Evolutionary conservation across 129 eudicot genomes (phyloP), one percentile per base, ranked within the genome.

Genomic region (Lactuca saligna): DNA sequence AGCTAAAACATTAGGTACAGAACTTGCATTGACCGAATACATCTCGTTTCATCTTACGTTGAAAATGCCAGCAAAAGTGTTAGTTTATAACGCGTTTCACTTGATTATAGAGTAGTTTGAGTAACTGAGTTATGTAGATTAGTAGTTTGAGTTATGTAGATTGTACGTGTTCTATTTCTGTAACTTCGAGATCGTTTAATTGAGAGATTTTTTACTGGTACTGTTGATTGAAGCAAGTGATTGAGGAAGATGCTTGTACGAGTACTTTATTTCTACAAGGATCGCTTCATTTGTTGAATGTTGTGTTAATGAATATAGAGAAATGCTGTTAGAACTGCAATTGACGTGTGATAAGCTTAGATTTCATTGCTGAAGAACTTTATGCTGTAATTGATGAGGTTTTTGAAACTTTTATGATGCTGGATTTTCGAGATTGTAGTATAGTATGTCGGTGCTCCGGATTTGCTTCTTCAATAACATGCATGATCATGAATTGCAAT

Each of bases 1-100:
- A 16, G 33, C 20, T 61, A 39, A 61, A 61, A 33, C 51, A 15
- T 61, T 12, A 37, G 42, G 29, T 37, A 61, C 7, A 61, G 32
- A 61, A 61, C 66, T 61, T 61, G 42, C 50, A 61, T 61, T 61
- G 66, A 38, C 38, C 20, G 32, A 61, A 61, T 61, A 37, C 66
- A 35, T 61, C 17, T 61, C 41, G 49, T 61, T 61, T 61, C 65
- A 35, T 61, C 49, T 61, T 35, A 61, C 49, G 49, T n/a, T 37
- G 32, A 15, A 37, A 61, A 61, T 61, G 51, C 33, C 38, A 15
- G 33, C 66, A 61, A 61, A 37, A 8, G 50, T 61, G 49, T 16
- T 61, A 41, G 51, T 38, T 35, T 15, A 4, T 50, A 61, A 35
- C 33, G 4, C 12, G 8, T 61, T 61, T 61, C 4, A 61, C 66